Conservation (phyloP, 139 green algal genomes). For the Chlorella sp. region DNA sequence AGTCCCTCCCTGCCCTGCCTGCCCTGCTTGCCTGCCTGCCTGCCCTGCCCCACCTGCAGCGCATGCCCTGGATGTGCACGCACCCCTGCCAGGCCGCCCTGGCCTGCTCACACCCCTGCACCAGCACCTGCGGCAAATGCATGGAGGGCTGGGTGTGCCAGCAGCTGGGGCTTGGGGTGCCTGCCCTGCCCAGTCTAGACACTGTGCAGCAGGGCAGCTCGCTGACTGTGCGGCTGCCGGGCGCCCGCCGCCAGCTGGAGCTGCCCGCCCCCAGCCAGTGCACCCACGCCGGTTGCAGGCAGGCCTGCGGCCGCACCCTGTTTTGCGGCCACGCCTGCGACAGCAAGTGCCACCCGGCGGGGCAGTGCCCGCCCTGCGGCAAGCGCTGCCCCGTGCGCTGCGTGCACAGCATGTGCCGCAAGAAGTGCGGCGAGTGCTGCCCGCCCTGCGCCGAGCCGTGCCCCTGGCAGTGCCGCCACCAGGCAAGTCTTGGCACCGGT, state of each 20-base stretch:
- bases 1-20: not conserved
- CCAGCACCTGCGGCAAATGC: not conserved
- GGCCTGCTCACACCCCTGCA: not conserved
- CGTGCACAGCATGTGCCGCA: conserved; percentile 39
- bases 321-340: not conserved
- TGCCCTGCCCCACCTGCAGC: not conserved
- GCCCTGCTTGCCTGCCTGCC: not conserved
- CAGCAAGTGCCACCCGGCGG: not conserved
- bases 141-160: not conserved
- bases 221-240: not conserved
- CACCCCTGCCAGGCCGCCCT: not conserved
- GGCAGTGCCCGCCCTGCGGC: not conserved
- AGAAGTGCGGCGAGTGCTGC: conserved; percentile 54
- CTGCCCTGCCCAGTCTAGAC: not conserved
- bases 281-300: not conserved
- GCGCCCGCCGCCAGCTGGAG: not conserved
- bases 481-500: not conserved
- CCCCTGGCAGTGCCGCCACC: not conserved
- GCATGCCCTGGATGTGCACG: not conserved
- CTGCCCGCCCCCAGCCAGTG: not conserved
- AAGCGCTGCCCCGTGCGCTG: not conserved
- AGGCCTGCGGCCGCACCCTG: not conserved
- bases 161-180: not conserved
- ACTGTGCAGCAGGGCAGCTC: not conserved
- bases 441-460: conserved; percentile 66